Evolutionary conservation across 2,329 filamentous ascomycete genomes (phyloP).

Genomic region (Aspergillus novofumigatus): DNA sequence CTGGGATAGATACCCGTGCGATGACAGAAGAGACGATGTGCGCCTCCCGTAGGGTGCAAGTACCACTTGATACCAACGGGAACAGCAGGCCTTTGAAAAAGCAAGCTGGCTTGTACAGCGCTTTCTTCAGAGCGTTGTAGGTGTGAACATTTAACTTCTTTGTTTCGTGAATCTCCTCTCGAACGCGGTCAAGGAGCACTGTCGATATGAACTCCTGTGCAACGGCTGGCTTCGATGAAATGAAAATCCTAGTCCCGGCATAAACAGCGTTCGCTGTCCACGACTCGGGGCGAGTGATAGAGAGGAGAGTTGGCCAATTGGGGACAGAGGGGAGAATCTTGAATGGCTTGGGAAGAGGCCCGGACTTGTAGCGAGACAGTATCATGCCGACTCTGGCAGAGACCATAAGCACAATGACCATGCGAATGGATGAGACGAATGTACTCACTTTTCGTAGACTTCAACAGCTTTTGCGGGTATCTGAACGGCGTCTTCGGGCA

Average conservation of each 20-base stretch:
- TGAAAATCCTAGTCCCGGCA: constrained; percentile 88
- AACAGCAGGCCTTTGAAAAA: constrained; percentile 98
- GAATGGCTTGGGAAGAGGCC: constrained; percentile 95
- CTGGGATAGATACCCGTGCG: constrained; percentile 77
- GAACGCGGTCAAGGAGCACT: constrained; percentile 83
- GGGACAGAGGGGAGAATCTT: constrained; percentile 92
- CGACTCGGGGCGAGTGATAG: constrained; percentile 73
- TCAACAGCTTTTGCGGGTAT: constrained; percentile 89
- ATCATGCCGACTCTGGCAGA: constrained; percentile 70
- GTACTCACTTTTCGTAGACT: constrained; percentile 75
- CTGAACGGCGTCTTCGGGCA: constrained; percentile 75
- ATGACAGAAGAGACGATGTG: constrained; percentile 87
- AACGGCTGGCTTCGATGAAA: constrained; percentile 73
- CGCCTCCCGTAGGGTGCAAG: constrained; percentile 89
- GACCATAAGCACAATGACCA: neutral
- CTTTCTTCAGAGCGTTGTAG: constrained; percentile 90
- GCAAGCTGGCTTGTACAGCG: constrained; percentile 85
- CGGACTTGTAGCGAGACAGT: constrained; percentile 87
- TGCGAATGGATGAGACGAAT: neutral
- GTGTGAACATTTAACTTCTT: constrained; percentile 95
- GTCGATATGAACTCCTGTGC: constrained; percentile 83
- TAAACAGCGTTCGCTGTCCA: constrained; percentile 80
- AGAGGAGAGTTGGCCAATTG: constrained; percentile 84
- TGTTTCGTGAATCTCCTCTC: constrained; percentile 87
- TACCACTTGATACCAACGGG: constrained; percentile 76